Percentiles rank a stretch among this genome's conserved stretches.
Conservation (phyloP, 768 basidiomycete species). For the Mycena alexandri region DNA sequence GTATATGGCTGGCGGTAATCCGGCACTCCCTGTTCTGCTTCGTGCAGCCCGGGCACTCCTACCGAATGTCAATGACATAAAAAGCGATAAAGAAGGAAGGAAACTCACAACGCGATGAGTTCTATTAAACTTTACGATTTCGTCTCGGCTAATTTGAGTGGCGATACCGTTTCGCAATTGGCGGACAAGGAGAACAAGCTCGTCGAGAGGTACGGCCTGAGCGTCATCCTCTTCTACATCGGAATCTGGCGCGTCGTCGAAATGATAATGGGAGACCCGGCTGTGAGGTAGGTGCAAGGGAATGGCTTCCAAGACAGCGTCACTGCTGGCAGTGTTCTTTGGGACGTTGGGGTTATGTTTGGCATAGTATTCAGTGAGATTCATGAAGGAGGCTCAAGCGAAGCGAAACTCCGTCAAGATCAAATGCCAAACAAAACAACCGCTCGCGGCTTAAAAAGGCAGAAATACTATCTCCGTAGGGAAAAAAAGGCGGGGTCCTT, state of each 20-base stretch:
- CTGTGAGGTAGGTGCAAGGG: not conserved
- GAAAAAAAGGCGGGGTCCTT: no score
- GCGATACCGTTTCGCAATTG: not conserved
- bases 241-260: slow-evolving; percentile 2
- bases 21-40: slow-evolving; percentile 8
- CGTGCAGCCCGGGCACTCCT: slow-evolving; percentile 12
- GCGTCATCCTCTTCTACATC: slow-evolving; percentile 30
- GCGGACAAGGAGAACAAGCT: slow-evolving; percentile 5
- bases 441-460: slow-evolving; percentile 6
- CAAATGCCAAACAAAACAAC: slow-evolving; percentile 3
- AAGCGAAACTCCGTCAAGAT: not conserved
- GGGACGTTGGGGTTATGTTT: slow-evolving; percentile 14
- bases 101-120: slow-evolving; percentile 19
- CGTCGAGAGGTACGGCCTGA: not conserved
- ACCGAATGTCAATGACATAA: not conserved
- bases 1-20: not conserved
- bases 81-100: not conserved
- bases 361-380: slow-evolving; percentile 26
- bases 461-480: not conserved
- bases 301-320: no score
- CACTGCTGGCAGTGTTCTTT: not conserved
- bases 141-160: not conserved
- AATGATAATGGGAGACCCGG: not conserved
- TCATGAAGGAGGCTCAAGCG: not conserved
- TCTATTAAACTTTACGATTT: slow-evolving; percentile 10